Percentiles rank a stretch among this genome's conserved stretches.
Conservation (phyloP, 371 early-diverging fungal genomes). For the Lichtheimia corymbifera region DNA sequence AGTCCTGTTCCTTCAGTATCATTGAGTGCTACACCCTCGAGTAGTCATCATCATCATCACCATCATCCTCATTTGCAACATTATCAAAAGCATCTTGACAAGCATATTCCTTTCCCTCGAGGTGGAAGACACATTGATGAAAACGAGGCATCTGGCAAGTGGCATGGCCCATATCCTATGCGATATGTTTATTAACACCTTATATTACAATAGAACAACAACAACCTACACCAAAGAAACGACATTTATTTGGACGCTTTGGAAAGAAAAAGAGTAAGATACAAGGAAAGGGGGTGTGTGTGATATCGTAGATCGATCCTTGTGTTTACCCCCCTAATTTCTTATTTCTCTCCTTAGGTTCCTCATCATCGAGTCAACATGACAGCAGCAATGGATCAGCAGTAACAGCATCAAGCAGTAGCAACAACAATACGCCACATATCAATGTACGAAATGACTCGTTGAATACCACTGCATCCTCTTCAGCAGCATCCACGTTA, state of each 20-base stretch:
- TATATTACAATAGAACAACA: background rate
- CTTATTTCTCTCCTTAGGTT: background rate
- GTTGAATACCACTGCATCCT: too few relatives aligned
- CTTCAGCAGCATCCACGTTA: too few relatives aligned
- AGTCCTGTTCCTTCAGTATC: background rate
- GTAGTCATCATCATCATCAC: constrained; percentile 6
- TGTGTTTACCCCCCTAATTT: background rate
- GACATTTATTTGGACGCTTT: constrained; percentile 30
- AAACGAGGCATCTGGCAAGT: constrained; percentile 6
- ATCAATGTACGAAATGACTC: background rate
- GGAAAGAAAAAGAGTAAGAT: constrained; percentile 42
- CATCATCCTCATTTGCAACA: constrained; percentile 14
- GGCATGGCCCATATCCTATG: background rate
- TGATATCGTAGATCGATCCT: background rate
- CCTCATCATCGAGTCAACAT: too few relatives aligned
- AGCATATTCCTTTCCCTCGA: constrained; percentile 40
- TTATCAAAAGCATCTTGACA: background rate
- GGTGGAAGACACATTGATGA: constrained; percentile 41
- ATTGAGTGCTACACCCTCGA: background rate
- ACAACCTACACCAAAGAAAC: constrained; percentile 21
- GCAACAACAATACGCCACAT: background rate
- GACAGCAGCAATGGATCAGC: background rate
- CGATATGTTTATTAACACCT: background rate
- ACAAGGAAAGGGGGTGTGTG: background rate
- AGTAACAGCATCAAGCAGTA: constrained; percentile 1